Percentiles rank a stretch among this genome's conserved stretches.
Evolutionary conservation across 2,329 filamentous ascomycete species (phyloP).

Genomic region (Westerdykella aurantiaca): DNA sequence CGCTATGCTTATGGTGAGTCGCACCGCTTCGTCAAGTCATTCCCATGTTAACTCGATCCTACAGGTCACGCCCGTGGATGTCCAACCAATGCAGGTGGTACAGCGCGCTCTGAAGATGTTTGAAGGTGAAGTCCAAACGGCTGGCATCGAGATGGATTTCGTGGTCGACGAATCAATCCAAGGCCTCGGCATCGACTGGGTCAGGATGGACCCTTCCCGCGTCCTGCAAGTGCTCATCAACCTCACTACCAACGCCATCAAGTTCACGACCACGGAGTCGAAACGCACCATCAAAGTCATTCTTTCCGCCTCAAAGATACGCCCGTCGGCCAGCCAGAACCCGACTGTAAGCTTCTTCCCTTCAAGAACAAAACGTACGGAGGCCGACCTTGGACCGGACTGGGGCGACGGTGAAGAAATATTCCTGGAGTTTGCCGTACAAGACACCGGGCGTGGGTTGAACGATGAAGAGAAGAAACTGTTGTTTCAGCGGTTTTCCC

Average conservation of each 20-base stretch:
- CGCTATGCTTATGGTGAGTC: constrained; percentile 56
- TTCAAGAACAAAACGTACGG: constrained; percentile 46
- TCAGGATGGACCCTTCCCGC: constrained; percentile 67
- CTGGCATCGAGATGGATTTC: constrained; percentile 62
- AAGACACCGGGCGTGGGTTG: constrained; percentile 71
- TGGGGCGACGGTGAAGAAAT: constrained; percentile 65
- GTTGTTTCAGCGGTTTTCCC: constrained; percentile 73
- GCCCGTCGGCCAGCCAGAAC: constrained; percentile 42
- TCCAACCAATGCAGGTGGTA: constrained; percentile 62
- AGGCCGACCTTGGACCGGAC: constrained; percentile 50
- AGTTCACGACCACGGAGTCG: constrained; percentile 64
- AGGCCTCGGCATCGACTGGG: constrained; percentile 56
- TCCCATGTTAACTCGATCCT: constrained; percentile 1
- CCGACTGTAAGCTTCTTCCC: constrained; percentile 57
- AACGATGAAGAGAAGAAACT: constrained; percentile 65
- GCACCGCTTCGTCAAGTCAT: not conserved
- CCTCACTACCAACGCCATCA: constrained; percentile 73
- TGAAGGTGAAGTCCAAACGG: constrained; percentile 64
- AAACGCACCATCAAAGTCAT: constrained; percentile 60
- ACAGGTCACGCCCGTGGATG: constrained; percentile 59
- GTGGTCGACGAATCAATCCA: constrained; percentile 58
- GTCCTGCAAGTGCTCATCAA: constrained; percentile 70
- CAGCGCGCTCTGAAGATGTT: constrained; percentile 70
- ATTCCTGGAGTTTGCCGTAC: constrained; percentile 66
- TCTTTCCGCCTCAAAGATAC: constrained; percentile 56